Percentiles rank a stretch among this genome's conserved stretches.
Evolutionary conservation across 768 basidiomycete genomes (phyloP).

Genomic region (Leccinellum albellum): DNA sequence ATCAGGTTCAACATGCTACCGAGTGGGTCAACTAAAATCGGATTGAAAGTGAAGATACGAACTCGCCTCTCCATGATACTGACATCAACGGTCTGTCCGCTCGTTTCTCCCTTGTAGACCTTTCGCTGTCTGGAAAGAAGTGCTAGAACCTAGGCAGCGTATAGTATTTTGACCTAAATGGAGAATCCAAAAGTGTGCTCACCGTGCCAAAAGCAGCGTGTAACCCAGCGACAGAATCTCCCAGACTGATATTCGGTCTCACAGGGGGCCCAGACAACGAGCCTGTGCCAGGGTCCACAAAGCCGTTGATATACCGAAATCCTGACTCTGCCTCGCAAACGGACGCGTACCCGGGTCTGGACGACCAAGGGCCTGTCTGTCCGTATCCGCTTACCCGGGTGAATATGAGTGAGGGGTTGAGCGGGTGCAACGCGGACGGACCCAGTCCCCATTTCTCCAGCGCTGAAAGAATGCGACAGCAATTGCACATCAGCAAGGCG

Average conservation of each 20-base stretch:
- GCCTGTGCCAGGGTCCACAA: conserved; percentile 51
- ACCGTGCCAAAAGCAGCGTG: conserved; percentile 75
- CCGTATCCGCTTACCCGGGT: conserved; percentile 82
- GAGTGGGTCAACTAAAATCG: not conserved
- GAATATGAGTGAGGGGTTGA: conserved; percentile 85
- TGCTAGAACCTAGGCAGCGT: conserved; percentile 49
- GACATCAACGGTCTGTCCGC: conserved; percentile 63
- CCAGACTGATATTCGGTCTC: conserved; percentile 68
- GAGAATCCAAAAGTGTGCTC: conserved; percentile 5
- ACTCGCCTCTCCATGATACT: conserved; percentile 67
- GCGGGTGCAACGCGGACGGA: conserved; percentile 54
- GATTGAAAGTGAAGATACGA: not conserved
- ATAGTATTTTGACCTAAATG: not conserved
- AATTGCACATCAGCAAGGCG: not conserved
- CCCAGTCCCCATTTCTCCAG: conserved; percentile 69
- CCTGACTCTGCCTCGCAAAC: conserved; percentile 76
- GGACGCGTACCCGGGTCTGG: conserved; percentile 67
- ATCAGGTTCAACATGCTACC: conserved; percentile 69
- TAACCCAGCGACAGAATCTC: conserved; percentile 67
- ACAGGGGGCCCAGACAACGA: conserved; percentile 59
- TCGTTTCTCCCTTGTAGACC: conserved; percentile 24
- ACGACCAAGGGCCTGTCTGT: conserved; percentile 71
- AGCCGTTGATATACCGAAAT: conserved; percentile 70
- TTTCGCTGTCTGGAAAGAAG: conserved; percentile 46
- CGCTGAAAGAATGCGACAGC: conserved; percentile 35